A percentile compares a stretch with the other conserved stretches of the same genome.
Evolutionary conservation across 192 early-diverging fungal genomes (phyloP).

Genomic region (Spizellomyces sp.): DNA sequence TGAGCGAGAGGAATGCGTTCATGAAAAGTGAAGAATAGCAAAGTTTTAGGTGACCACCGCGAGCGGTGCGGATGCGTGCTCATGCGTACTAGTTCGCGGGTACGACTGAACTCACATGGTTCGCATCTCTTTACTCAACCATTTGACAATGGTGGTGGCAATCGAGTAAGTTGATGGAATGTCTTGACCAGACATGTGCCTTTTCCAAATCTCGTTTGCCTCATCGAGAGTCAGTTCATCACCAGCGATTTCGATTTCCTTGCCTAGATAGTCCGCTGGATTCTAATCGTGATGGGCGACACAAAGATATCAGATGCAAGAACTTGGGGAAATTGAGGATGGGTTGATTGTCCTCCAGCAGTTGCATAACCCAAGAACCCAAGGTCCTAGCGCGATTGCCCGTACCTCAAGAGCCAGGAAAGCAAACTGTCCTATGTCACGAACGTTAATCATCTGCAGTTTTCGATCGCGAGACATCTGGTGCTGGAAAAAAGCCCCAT

Average conservation of each 20-base stretch:
- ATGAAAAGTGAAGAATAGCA: neutral
- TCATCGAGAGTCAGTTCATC: conserved; percentile 3
- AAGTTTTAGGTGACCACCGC: too few relatives aligned
- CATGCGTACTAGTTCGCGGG: too few relatives aligned
- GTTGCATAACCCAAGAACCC: neutral
- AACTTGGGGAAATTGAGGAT: neutral
- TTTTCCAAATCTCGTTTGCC: conserved; percentile 6
- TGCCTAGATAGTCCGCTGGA: neutral
- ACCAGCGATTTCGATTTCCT: neutral
- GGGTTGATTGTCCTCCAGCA: neutral
- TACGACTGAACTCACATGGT: neutral
- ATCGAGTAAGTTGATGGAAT: neutral
- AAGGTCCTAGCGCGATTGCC: too few relatives aligned
- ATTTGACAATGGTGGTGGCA: neutral
- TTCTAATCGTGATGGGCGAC: too few relatives aligned
- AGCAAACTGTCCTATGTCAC: conserved; percentile 1
- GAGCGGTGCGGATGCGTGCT: too few relatives aligned
- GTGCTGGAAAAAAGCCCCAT: neutral
- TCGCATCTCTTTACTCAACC: neutral
- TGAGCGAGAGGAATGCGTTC: neutral
- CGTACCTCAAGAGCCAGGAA: neutral
- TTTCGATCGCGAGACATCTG: neutral
- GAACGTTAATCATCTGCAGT: conserved; percentile 6
- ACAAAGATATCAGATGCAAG: too few relatives aligned
- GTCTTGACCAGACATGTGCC: conserved; percentile 1